A percentile compares a stretch with the other conserved stretches of the same genome.
These are phyloP conservation scores for Penicillium sp. DNA, from an alignment of 2,329 filamentous ascomycete species.

Conservation along the genomic window DNA sequence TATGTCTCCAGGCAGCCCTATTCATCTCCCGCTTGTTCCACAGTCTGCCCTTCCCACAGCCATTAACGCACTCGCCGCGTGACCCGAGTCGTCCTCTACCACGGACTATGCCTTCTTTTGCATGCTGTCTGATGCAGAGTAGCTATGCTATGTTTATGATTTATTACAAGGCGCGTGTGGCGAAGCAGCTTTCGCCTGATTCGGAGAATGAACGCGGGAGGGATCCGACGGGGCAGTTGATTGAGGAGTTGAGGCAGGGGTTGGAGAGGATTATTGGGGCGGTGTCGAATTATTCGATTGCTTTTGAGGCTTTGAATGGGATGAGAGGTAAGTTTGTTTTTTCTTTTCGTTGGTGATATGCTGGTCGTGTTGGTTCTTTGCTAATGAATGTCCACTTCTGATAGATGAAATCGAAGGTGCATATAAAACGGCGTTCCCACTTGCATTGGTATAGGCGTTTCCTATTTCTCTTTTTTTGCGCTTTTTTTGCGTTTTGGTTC, in stretches of 20 bases:
- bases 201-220: slow-evolving; percentile 19
- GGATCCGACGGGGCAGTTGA: slow-evolving; percentile 31
- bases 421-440: slow-evolving; percentile 41
- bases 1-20: slow-evolving; percentile 42
- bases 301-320: slow-evolving; percentile 44
- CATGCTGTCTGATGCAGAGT: slow-evolving; percentile 47
- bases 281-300: slow-evolving; percentile 41
- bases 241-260: slow-evolving; percentile 38
- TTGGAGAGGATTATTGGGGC: slow-evolving; percentile 38
- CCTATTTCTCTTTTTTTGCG: neutral
- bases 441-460: slow-evolving; percentile 16
- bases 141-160: slow-evolving; percentile 49
- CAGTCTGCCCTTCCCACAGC: slow-evolving; percentile 37
- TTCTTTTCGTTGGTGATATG: neutral
- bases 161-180: slow-evolving; percentile 42
- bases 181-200: slow-evolving; percentile 31
- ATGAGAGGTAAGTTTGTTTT: slow-evolving; percentile 45
- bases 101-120: slow-evolving; percentile 47
- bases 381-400: slow-evolving; percentile 14
- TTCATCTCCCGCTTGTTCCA: slow-evolving; percentile 43
- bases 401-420: slow-evolving; percentile 44
- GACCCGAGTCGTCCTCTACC: slow-evolving; percentile 24
- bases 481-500: slow-evolving; percentile 6
- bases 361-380: neutral
- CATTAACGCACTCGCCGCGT: slow-evolving; percentile 23